Conservation (phyloP, 2,329 filamentous ascomycete genomes). For the Fusarium proliferatum region DNA sequence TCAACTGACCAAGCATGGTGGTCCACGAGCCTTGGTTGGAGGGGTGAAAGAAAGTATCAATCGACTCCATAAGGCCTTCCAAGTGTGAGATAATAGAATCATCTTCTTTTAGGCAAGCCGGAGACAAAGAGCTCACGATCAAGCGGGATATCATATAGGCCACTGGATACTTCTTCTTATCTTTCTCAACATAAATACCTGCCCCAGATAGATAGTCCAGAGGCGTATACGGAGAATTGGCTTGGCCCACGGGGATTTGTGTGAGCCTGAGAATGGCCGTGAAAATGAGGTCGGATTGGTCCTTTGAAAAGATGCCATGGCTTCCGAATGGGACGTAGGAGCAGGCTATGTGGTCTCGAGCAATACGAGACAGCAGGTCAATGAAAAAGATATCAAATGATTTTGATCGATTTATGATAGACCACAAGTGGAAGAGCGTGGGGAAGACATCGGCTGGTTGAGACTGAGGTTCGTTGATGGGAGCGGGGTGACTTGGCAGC, state of each 20-base stretch:
- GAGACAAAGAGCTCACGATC: constrained; percentile 93
- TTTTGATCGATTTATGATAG: constrained; percentile 89
- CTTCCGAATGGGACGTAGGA: constrained; percentile 82
- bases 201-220: constrained; percentile 87
- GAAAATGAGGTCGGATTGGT: constrained; percentile 93
- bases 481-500: constrained; percentile 84
- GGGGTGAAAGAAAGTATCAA: constrained; percentile 98
- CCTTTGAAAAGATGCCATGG: constrained; percentile 90
- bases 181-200: constrained; percentile 88
- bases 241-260: constrained; percentile 96
- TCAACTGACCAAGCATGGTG: constrained; percentile 86
- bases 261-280: constrained; percentile 89
- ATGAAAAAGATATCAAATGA: constrained; percentile 87
- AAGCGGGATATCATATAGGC: constrained; percentile 92
- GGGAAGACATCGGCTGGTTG: constrained; percentile 90
- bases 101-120: constrained; percentile 78
- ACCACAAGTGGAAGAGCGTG: constrained; percentile 97
- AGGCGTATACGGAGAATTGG: constrained; percentile 89
- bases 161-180: constrained; percentile 91
- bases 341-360: constrained; percentile 83
- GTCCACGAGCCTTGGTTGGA: constrained; percentile 96
- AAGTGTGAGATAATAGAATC: constrained; percentile 86
- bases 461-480: constrained; percentile 77
- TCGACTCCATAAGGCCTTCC: constrained; percentile 91
- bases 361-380: constrained; percentile 88